phyloP scores from a whole-genome alignment of 2,329 filamentous ascomycete species.

The Sclerotiophoma versabilis region DNA sequence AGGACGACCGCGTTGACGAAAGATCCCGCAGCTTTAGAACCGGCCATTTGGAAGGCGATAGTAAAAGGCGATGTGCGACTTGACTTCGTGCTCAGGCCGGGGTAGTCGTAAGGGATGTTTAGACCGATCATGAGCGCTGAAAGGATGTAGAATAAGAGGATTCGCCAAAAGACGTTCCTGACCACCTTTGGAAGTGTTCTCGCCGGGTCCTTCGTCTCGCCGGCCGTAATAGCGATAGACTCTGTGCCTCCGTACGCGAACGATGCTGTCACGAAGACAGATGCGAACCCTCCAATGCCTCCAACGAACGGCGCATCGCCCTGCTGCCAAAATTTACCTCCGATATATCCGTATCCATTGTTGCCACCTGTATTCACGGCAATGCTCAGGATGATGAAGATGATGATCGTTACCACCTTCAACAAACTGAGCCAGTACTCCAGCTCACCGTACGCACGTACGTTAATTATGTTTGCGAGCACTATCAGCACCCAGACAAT shows the following conservation, averaged over 20 bases:
- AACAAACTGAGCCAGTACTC: slow-evolving; percentile 46
- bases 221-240: slow-evolving; percentile 77
- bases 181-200: slow-evolving; percentile 85
- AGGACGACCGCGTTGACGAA: slow-evolving; percentile 72
- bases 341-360: slow-evolving; percentile 44
- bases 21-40: slow-evolving; percentile 65
- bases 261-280: slow-evolving; percentile 76
- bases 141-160: slow-evolving; percentile 53
- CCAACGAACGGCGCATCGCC: slow-evolving; percentile 61
- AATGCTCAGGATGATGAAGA: slow-evolving; percentile 46
- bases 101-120: slow-evolving; percentile 50
- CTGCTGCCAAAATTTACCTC: slow-evolving; percentile 72
- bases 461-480: slow-evolving; percentile 47
- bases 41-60: slow-evolving; percentile 68
- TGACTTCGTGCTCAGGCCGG: slow-evolving; percentile 45
- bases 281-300: slow-evolving; percentile 63
- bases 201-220: slow-evolving; percentile 78
- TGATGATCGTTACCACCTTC: slow-evolving; percentile 45
- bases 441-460: slow-evolving; percentile 46
- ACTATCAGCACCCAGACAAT: slow-evolving; percentile 45
- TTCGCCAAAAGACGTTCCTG: slow-evolving; percentile 81
- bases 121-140: slow-evolving; percentile 53
- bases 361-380: slow-evolving; percentile 39
- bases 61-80: slow-evolving; percentile 67
- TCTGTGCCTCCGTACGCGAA: slow-evolving; percentile 79